These are phyloP conservation scores for Lanmaoa pseudosensibilis DNA, from an alignment of 768 basidiomycete species.

Conservation along the genomic window DNA sequence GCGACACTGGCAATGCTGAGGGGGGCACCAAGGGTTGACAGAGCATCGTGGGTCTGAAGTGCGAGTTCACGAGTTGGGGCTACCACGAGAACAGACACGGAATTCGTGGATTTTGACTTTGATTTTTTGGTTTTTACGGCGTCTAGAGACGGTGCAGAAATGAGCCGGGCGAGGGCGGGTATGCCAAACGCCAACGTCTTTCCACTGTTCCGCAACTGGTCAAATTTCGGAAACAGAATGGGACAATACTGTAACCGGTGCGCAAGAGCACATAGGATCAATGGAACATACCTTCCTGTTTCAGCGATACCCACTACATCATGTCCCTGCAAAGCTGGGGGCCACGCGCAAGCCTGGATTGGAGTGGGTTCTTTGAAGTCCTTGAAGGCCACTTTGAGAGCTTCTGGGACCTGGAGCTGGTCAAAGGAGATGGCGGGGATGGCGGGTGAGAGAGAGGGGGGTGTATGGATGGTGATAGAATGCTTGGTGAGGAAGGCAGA, in stretches of 20 bases:
- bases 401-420: constrained; percentile 64
- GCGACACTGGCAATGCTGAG: constrained; percentile 82
- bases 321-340: constrained; percentile 73
- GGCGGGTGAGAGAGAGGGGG: constrained; percentile 44
- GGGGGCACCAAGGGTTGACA: constrained; percentile 69
- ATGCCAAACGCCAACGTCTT: constrained; percentile 97
- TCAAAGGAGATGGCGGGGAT: constrained; percentile 74
- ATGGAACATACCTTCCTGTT: constrained; percentile 72
- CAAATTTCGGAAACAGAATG: not conserved
- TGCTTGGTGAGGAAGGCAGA: constrained; percentile 70
- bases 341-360: constrained; percentile 95
- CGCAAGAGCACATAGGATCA: not conserved
- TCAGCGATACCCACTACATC: constrained; percentile 97
- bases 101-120: constrained; percentile 26
- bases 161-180: constrained; percentile 75
- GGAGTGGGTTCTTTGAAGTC: constrained; percentile 88
- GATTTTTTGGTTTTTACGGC: constrained; percentile 29
- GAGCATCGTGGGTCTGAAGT: constrained; percentile 87
- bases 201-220: constrained; percentile 51
- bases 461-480: constrained; percentile 68
- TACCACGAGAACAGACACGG: constrained; percentile 72
- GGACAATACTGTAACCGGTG: not conserved
- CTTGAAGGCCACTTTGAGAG: constrained; percentile 61
- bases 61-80: constrained; percentile 97
- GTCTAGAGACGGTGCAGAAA: constrained; percentile 34